Evolutionary conservation across 139 green algal species (phyloP), one percentile per base, ranked within the genome.

Genomic region (Tetraselmis chui): DNA sequence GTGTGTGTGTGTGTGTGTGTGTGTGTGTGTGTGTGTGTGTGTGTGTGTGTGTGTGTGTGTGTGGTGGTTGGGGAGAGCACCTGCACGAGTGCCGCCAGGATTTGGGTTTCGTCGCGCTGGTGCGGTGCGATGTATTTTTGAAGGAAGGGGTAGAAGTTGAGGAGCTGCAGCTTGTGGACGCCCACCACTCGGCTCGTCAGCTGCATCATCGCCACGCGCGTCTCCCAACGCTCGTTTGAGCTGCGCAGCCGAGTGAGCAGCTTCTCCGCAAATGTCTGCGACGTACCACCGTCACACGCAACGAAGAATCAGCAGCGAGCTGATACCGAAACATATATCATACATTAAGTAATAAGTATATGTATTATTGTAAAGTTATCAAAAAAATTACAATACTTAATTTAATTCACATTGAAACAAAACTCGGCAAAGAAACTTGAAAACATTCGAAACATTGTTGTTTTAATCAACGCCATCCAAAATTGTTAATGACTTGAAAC

Each of bases 121-220:
- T 91, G 87, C 1, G 94, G 93, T 28, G 89, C 87, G 1, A 97
- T 90, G 88, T 96, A 97, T 83, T 95, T 95, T 81, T 97, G 92
- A 26, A 97, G 87, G 86, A 91, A 97, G 31, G 96, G 93, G 88
- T 99, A 99, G 87, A 98, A 98, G 89, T 98, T 97, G 83, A 98
- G 91, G 27, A 99, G 79, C 59, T 97, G 85, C 67, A 99, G 91
- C 85, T 92, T 91, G 90, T 99, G 96, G 79, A 94, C 87, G 28
- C 95, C 95, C 29, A 99, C 89, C 23, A 94, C 82, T 27, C 96
- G 90, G 0, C 86, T 92, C n/a, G 93, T 29, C 30, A 97, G 83
- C 22, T 76, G 76, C 86, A 97, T 91, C 76, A 96, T 91, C 18
- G 89, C 86, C 77, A 96, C 79, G 29, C 92, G 91, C 24, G 91